These are phyloP conservation scores for Aspergillus ibericus DNA, from an alignment of 2,329 filamentous ascomycete species.

Conservation along the genomic window DNA sequence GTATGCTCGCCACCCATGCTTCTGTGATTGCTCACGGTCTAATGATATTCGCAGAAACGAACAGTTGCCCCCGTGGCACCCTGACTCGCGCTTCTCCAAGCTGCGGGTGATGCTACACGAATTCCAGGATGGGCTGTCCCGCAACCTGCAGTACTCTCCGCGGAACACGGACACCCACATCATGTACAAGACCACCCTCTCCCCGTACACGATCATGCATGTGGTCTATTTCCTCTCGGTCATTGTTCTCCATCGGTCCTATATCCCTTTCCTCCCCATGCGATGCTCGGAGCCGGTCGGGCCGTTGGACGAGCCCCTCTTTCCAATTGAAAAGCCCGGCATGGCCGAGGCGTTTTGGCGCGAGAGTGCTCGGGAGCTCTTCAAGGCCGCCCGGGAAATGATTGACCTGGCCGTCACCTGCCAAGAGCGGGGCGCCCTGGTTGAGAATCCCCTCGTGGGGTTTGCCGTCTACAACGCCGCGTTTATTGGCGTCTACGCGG, in stretches of 20 bases:
- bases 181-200: constrained; percentile 51
- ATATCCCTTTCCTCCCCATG: constrained; percentile 56
- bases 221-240: constrained; percentile 55
- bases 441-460: constrained; percentile 57
- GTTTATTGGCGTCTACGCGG: constrained; percentile 53
- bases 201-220: constrained; percentile 58
- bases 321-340: constrained; percentile 45
- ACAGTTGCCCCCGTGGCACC: constrained; percentile 55
- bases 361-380: constrained; percentile 51
- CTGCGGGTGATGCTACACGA: constrained; percentile 49
- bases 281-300: constrained; percentile 52
- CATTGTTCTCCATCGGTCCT: constrained; percentile 57
- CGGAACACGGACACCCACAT: constrained; percentile 57
- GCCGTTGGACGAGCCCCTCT: constrained; percentile 53
- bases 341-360: constrained; percentile 55
- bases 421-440: constrained; percentile 51
- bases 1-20: constrained; percentile 32
- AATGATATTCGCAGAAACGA: constrained; percentile 39
- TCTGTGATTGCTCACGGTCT: not conserved
- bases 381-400: constrained; percentile 54
- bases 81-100: constrained; percentile 49
- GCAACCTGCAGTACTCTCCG: constrained; percentile 52
- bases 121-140: constrained; percentile 53
- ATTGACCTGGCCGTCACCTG: constrained; percentile 55
- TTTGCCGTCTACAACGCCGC: constrained; percentile 58